Conservation (phyloP, 2,329 filamentous ascomycete species). For the Trichoderma oligosporum region DNA sequence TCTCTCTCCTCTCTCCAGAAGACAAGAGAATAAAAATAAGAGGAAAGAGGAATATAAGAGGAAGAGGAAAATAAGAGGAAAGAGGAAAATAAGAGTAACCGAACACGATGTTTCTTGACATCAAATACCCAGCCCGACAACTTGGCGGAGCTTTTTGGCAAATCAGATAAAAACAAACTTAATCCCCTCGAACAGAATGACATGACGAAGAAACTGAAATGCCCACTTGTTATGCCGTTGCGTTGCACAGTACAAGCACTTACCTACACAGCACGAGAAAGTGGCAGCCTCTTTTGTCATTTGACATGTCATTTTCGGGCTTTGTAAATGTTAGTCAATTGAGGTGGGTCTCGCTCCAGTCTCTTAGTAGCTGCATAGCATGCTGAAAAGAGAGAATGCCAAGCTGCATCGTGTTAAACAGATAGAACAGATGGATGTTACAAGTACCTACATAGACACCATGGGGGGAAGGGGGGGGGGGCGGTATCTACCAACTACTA, state of each 20-base stretch:
- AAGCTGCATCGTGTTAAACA: background rate
- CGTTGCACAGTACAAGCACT: background rate
- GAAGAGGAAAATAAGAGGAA: background rate
- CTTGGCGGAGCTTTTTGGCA: too few species aligned
- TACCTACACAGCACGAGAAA: too few species aligned
- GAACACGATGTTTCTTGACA: too few species aligned
- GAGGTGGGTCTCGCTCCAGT: background rate
- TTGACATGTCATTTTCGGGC: conserved; percentile 16
- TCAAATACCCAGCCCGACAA: too few species aligned
- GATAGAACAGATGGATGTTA: conserved; percentile 1
- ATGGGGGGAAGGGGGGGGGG: too few species aligned
- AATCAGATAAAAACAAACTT: background rate
- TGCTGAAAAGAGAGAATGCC: background rate
- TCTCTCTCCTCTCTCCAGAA: too few species aligned
- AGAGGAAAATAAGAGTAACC: background rate
- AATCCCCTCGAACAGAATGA: background rate
- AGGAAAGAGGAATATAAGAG: background rate
- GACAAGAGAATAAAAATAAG: background rate
- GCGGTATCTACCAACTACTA: too few species aligned
- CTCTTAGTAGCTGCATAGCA: background rate
- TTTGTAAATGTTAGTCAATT: background rate
- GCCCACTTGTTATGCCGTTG: conserved; percentile 2
- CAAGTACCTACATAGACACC: too few species aligned
- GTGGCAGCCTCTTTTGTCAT: conserved; percentile 12
- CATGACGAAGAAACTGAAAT: background rate